Conservation (phyloP, 805 yeast species). For the Cyberlindnera americana region DNA sequence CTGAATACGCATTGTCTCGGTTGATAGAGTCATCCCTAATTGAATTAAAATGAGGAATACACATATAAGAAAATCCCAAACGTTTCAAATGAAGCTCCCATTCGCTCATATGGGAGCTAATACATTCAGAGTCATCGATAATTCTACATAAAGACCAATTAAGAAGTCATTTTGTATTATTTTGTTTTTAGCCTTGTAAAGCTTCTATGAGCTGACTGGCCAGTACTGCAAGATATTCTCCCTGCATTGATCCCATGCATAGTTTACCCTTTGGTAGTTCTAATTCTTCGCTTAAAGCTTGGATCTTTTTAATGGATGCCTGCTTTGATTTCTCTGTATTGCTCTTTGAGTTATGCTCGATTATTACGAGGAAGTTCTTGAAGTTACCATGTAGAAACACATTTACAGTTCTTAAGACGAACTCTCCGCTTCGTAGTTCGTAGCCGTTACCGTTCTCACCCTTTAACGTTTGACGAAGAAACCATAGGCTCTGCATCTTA, state of each 20-base stretch:
- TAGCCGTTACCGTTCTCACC: constrained; percentile 76
- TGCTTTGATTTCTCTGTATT: not conserved
- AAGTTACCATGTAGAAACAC: constrained; percentile 71
- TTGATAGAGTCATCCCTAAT: too few relatives aligned
- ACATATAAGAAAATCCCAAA: too few relatives aligned
- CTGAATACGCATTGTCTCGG: too few relatives aligned
- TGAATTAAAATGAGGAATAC: too few relatives aligned
- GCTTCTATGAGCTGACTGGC: constrained; percentile 14
- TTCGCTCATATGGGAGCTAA: too few relatives aligned
- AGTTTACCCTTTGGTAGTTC: constrained; percentile 15
- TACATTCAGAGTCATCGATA: too few relatives aligned
- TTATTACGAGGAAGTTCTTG: constrained; percentile 55
- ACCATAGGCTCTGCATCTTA: constrained; percentile 69
- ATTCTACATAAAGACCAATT: too few relatives aligned
- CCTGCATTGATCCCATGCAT: constrained; percentile 4
- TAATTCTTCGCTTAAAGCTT: constrained; percentile 7
- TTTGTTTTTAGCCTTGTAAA: constrained; percentile 2
- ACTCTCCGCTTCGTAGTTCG: constrained; percentile 39
- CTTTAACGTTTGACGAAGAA: constrained; percentile 58
- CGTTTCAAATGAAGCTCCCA: too few relatives aligned
- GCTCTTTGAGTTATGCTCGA: constrained; percentile 12
- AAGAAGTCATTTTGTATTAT: too few relatives aligned
- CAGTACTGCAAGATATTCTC: constrained; percentile 8
- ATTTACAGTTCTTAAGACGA: constrained; percentile 62
- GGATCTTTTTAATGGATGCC: constrained; percentile 2